Base-by-base conservation (phyloP, 2,329 filamentous ascomycete species). In the Stagonosporopsis chrysanthemi region DNA sequence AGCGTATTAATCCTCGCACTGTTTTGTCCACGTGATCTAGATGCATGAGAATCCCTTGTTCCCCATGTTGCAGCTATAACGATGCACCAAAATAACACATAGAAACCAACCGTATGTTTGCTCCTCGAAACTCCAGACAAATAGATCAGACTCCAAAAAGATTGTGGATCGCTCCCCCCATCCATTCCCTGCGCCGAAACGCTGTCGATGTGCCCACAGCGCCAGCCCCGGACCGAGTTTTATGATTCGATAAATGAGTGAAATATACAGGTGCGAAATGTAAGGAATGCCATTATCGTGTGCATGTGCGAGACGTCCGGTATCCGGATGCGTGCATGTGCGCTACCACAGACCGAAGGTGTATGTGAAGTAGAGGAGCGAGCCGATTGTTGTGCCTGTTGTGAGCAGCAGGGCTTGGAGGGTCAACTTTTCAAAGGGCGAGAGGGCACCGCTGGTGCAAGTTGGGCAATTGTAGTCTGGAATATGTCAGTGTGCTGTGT, bases 341-440 rank as follows among this genome's bases (percentile, higher is more conserved):
- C 17, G 49, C 45, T 67, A 78, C 63, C 75, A 78, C 39, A 81
- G 50, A 36, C 79, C 80, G 48, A 79, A 80, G 43, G 75, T 75
- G 57, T 75, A 74, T 36, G 77, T 77, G 64, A 83, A 82, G 73
- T 80, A 81, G 38, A 83, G 80, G 66, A 88, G 87, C 6, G 84
- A 86, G 31, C 82, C 72, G 26, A 88, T 67, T 5, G 85, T 88
- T 48, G 88, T 79, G 28, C 78, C 74, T 19, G 78, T 80, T 75
- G 86, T 87, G 57, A 82, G 79, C 57, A 86, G 64, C 55, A 86
- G 73, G 60, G 86, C 83, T 52, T 80, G 81, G 41, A 88, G 68
- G 0, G 84, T 84, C 67, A 86, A 80, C 46, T 78, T 80, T 65
- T 87, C 83, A 60, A 81, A 77, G 24, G 79, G 72, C 4, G 82